A percentile compares a stretch with the other conserved stretches of the same genome.
Evolutionary conservation across 1,284 basidiomycete genomes (phyloP).

Genomic region (Ceratobasidium sp.): DNA sequence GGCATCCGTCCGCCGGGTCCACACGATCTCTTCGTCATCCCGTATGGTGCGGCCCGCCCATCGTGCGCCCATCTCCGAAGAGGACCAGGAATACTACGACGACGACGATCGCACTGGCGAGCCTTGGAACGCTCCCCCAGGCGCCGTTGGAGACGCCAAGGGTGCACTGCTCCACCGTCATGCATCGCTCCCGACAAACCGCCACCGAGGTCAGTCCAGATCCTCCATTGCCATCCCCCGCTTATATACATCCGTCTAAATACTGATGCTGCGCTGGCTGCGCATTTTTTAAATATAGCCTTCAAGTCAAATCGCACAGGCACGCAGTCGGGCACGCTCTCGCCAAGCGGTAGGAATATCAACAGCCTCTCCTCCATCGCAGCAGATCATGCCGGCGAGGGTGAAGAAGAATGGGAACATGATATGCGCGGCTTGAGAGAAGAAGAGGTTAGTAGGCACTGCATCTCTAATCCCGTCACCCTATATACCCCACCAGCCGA

Average conservation of each 20-base stretch:
- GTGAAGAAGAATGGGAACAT: constrained; percentile 83
- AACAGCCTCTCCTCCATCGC: constrained; percentile 82
- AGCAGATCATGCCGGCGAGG: constrained; percentile 56
- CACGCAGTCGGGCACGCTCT: constrained; percentile 64
- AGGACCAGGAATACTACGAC: constrained; percentile 67
- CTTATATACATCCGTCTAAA: constrained; percentile 43
- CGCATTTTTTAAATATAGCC: constrained; percentile 48
- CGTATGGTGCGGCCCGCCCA: constrained; percentile 66
- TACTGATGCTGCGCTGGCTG: constrained; percentile 46
- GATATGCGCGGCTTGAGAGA: constrained; percentile 62
- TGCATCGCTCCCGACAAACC: constrained; percentile 78
- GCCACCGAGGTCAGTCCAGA: constrained; percentile 68
- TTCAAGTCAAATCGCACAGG: constrained; percentile 55
- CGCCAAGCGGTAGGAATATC: constrained; percentile 65
- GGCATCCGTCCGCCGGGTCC: constrained; percentile 69
- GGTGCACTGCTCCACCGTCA: constrained; percentile 74
- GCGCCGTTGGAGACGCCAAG: constrained; percentile 83
- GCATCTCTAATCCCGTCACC: constrained; percentile 17
- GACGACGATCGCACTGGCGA: constrained; percentile 80
- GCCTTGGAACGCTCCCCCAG: constrained; percentile 68
- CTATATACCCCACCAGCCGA: constrained; percentile 3
- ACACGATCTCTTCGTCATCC: constrained; percentile 80
- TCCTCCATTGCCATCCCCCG: constrained; percentile 41
- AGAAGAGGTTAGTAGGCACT: constrained; percentile 41
- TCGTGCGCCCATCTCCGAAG: constrained; percentile 72